Evolutionary conservation across 2,329 filamentous ascomycete genomes (phyloP), one percentile per base, ranked within the genome.

Genomic region (Cladophialophora exuberans): DNA sequence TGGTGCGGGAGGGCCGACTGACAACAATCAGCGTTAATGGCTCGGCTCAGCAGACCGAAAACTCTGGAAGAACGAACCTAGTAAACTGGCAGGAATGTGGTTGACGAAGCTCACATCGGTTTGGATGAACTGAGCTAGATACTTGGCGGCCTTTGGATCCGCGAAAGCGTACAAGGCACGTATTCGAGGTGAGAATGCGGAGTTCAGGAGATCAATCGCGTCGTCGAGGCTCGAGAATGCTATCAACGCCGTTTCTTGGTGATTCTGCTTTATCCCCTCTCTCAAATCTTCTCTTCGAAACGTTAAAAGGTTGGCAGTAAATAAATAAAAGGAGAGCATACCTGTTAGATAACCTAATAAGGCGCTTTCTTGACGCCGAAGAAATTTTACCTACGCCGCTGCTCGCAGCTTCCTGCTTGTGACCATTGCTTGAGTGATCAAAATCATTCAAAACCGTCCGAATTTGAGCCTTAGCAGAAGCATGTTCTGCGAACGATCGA

Each of bases 91-190:
- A 0, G 83, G 83, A 7, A 86, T 74, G 49, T 83, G 78, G 65
- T 86, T 86, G 54, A 82, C 70, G 63, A 79, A 80, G 0, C 78
- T 77, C 1, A 76, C 65, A 11, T 77, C 69, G 2, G 80, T 72
- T 5, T 72, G 62, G 31, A 85, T 68, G 66, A 82, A 84, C 59
- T 86, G 81, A 6, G 75, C 73, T 6, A 86, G 72, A 58, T 85
- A 86, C 65, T 86, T 86, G 13, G 77, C 80, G 1, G 77, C 69
- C 1, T 70, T 57, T 0, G 76, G 71, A 23, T 70, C 70, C 6
- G 76, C 76, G 64, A 84, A 85, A 56, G 80, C 71, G 62, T 83
- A 84, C 2, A 76, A 72, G 17, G 79, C 79, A 0, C 76, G 67
- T 1, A 79, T 62, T 5, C 35, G 7, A 11, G 28, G n/a, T 65